These are phyloP conservation scores for Mycena haematopus DNA, from an alignment of 768 basidiomycete genomes.

Conservation along the genomic window DNA sequence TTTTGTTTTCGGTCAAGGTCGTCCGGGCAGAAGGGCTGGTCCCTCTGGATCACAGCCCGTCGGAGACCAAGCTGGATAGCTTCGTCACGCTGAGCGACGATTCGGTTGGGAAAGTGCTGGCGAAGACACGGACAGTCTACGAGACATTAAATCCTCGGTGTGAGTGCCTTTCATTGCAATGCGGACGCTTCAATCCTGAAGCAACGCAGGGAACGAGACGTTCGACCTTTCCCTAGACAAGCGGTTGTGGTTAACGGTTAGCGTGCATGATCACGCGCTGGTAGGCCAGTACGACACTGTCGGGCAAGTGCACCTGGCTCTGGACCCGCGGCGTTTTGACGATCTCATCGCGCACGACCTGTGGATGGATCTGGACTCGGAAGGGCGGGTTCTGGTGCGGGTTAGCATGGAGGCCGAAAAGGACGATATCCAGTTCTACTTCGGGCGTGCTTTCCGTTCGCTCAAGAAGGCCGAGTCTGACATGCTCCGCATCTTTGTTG, in stretches of 20 bases:
- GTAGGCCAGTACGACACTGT: conserved; percentile 93
- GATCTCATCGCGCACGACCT: conserved; percentile 91
- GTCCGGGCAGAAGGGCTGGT: conserved; percentile 90
- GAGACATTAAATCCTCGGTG: conserved; percentile 89
- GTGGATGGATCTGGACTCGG: conserved; percentile 88
- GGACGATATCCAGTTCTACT: no score
- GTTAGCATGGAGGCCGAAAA: conserved; percentile 99
- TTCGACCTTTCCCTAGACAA: conserved; percentile 94
- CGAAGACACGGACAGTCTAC: conserved; percentile 95
- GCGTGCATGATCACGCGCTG: conserved; percentile 86
- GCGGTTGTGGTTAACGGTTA: conserved; percentile 96
- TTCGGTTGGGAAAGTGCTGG: conserved; percentile 71
- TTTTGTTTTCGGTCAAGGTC: conserved; percentile 94
- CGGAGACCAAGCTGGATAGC: conserved; percentile 75
- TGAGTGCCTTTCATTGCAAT: conserved; percentile 45
- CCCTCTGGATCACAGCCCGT: conserved; percentile 74
- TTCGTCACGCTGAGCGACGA: conserved; percentile 96
- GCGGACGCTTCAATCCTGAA: conserved; percentile 8
- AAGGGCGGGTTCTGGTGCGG: conserved; percentile 84
- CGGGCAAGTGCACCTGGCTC: conserved; percentile 88
- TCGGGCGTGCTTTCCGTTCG: conserved; percentile 93
- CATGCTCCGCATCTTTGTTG: conserved; percentile 95
- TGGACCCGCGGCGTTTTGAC: conserved; percentile 87
- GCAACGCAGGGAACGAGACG: conserved; percentile 86
- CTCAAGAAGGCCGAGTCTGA: conserved; percentile 93